Base-by-base conservation (phyloP, 2,329 filamentous ascomycete species). In the Calonectria henricotiae region DNA sequence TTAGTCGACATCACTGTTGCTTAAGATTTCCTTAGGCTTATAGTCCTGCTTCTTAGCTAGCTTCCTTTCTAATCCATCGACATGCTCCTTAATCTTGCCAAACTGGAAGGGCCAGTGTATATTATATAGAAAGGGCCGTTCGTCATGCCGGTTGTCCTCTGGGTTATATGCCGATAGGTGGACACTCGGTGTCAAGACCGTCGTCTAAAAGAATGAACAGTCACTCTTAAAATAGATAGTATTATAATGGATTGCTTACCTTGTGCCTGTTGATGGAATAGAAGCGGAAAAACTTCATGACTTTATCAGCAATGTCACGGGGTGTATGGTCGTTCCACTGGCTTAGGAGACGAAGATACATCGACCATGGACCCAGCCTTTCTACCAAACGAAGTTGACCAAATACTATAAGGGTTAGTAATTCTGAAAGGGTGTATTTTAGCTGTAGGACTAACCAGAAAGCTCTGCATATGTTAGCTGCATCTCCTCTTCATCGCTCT, bases 281-380 rank as follows among this genome's bases (percentile, higher is more conserved):
- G 44, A 47, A 47, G 20, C 44, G 44, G 44, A 47, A 47, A 11
- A 47, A 47, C 25, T 27, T 47, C 44, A 47, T 47, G 25, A 47
- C 44, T 27, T 47, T 47, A 4, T 47, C 44, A 7, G 20, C 44
- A 27, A 27, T 47, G 9, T 47, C 44, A 23, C 44, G 44, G 5
- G 44, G 44, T 27, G 44, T 27, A 4, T 27, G 9, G 44, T 47
- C 44, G 44, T 7, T 8, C 44, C 44, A 47, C 44, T 47, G n/a
- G 44, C 44, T 27, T 20, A 47, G 20, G 11, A 47, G 44, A 23
- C 44, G 44, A 25, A 47, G 44, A 47, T 47, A 47, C 44, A 47
- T 47, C 20, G 44, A 47, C 44, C 44, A 47, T 27, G 44, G 44
- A 23, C 44, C 44, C 25, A 47, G 20, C 44, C 11, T 47, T 23